Base-by-base conservation (phyloP, 2,329 filamentous ascomycete species). In the Grosmannia serpens region DNA sequence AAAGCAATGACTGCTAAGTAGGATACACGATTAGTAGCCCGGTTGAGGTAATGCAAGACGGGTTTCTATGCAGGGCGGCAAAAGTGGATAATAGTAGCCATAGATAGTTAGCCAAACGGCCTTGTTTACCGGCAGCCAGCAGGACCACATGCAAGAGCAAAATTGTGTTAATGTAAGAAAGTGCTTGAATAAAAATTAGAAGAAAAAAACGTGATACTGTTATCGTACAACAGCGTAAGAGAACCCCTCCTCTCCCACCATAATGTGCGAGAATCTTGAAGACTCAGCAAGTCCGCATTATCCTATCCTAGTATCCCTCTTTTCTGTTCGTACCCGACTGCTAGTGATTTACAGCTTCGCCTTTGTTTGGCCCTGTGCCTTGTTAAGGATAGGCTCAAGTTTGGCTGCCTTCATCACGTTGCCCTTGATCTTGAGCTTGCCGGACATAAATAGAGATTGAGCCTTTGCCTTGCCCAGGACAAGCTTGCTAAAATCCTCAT, bases 341-440 rank as follows among this genome's bases (percentile, higher is more conserved):
- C 4, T 10, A 7, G 10, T 44, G 2, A 15, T 35, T 63, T 60
- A 91, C 75, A 95, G 77, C 82, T 95, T 95, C 66, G 89, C 82
- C 80, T 89, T 88, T 68, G 77, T 79, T 13, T 55, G 59, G 29
- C 24, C 29, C 77, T 90, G 87, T 44, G 89, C 88, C 80, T 91
- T 94, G 81, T 90, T 91, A 64, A 96, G 77, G 68, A 97, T 87
- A 47, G 90, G 88, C 75, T 96, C 91, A 75, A 96, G 84, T 85
- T 95, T 96, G 61, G 91, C 96, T 44, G 94, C 88, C 83, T 96
- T 96, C 92, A 97, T 97, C 62, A 97, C 85, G 72, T 97, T 91
- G 63, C 94, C 94, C 84, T 91, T 95, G 71, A 97, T 84, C 88
- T 97, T 99, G 70, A 99, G 80, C 81, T 96, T 96, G 68, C 94